phyloP scores from a whole-genome alignment of 768 basidiomycete genomes.

The Exsudoporus frostii region DNA sequence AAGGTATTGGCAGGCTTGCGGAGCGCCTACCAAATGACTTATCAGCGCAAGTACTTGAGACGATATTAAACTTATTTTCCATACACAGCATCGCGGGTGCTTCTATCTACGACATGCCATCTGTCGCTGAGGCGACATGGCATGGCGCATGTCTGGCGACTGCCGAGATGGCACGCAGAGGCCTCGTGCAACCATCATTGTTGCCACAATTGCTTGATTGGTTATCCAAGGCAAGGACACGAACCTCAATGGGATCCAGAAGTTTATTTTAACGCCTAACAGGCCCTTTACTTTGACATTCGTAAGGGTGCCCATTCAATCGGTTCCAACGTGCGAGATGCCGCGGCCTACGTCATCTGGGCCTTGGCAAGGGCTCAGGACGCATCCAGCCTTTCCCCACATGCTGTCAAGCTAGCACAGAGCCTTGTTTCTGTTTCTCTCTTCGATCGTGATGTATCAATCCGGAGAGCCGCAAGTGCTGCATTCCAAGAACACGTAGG shows the following conservation, averaged over 20 bases:
- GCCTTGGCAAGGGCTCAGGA: slow-evolving; percentile 82
- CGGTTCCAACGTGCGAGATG: slow-evolving; percentile 92
- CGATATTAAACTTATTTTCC: slow-evolving; percentile 69
- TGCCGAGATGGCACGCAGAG: slow-evolving; percentile 88
- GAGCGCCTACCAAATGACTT: slow-evolving; percentile 77
- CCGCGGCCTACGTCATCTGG: slow-evolving; percentile 94
- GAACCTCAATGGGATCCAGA: slow-evolving; percentile 6
- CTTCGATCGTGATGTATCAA: slow-evolving; percentile 92
- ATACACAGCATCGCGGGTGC: slow-evolving; percentile 68
- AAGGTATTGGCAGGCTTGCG: slow-evolving; percentile 82
- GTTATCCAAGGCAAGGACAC: slow-evolving; percentile 65
- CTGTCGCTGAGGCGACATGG: slow-evolving; percentile 85
- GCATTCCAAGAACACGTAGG: slow-evolving; percentile 98
- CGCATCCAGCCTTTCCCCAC: slow-evolving; percentile 51
- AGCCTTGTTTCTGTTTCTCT: slow-evolving; percentile 75
- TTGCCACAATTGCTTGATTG: slow-evolving; percentile 70
- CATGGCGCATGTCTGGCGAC: slow-evolving; percentile 92
- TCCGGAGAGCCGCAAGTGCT: slow-evolving; percentile 93
- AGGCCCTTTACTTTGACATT: slow-evolving; percentile 93
- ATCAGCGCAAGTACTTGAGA: slow-evolving; percentile 77
- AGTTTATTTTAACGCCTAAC: slow-evolving; percentile 12
- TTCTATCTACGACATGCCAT: slow-evolving; percentile 65
- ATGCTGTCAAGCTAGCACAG: slow-evolving; percentile 64
- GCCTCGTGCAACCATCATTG: slow-evolving; percentile 56
- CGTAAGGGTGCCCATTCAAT: slow-evolving; percentile 91